These are phyloP conservation scores for Fusarium cyanostomum DNA, from an alignment of 2,329 filamentous ascomycete species.

Conservation along the genomic window DNA sequence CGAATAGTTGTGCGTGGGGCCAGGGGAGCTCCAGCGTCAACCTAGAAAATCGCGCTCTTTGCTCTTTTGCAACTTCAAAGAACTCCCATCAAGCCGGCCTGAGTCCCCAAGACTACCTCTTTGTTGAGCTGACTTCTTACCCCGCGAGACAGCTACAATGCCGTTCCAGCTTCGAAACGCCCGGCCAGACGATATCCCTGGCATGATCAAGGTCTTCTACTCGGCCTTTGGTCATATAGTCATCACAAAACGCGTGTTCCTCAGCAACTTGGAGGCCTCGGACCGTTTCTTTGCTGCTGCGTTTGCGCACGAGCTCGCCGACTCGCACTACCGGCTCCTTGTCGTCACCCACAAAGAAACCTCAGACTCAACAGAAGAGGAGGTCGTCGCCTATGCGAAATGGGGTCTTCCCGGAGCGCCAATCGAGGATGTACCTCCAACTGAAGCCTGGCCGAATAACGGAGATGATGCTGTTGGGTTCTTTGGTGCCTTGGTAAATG, in stretches of 20 bases:
- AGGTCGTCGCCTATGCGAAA: slow-evolving; percentile 57
- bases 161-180: slow-evolving; percentile 50
- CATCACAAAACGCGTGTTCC: slow-evolving; percentile 52
- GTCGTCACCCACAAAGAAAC: slow-evolving; percentile 49
- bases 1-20: neutral
- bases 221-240: slow-evolving; percentile 54
- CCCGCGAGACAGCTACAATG: slow-evolving; percentile 24
- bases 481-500: slow-evolving; percentile 50
- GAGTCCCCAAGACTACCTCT: neutral
- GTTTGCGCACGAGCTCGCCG: slow-evolving; percentile 51
- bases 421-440: slow-evolving; percentile 37
- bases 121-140: neutral
- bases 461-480: slow-evolving; percentile 53
- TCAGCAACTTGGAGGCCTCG: slow-evolving; percentile 37
- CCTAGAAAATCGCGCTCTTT: neutral
- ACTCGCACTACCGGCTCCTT: slow-evolving; percentile 52
- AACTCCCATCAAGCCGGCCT: neutral
- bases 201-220: slow-evolving; percentile 55
- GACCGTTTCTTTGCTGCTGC: slow-evolving; percentile 49
- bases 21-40: too few relatives aligned
- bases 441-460: slow-evolving; percentile 52
- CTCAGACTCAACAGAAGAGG: slow-evolving; percentile 19
- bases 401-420: slow-evolving; percentile 52
- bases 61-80: neutral
- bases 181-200: slow-evolving; percentile 51